Evolutionary conservation across 176 grass and related monocot species (phyloP), one percentile per base, ranked within the genome.

Genomic region (Rhynchospora breviuscula): DNA sequence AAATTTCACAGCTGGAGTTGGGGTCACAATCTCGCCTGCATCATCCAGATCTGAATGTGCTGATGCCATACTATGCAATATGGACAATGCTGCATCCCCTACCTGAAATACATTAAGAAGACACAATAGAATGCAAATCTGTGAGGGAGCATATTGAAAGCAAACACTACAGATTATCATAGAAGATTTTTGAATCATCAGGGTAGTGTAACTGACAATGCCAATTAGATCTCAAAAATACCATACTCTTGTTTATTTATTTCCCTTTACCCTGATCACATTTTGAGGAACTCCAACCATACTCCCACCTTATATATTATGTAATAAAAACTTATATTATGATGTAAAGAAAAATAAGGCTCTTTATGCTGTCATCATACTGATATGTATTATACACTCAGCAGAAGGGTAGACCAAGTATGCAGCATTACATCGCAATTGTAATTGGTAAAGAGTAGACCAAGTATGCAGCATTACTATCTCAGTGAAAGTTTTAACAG

Each of bases 31-130:
- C 84, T 99, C 93, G 19, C 96, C 96, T 21, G 96, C 93, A 75
- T 99, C 96, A 89, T 99, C 96, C 84, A 99, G 91, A 93, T 99
- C 96, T 86, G 96, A 95, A 87, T 90, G 93, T 67, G 96, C 96
- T 84, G 88, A 95, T 48, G 90, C 96, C 96, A 99, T 95, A 87
- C 86, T 91, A 57, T 93, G 96, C 79, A 95, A 84, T 91, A 95
- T 95, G 87, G 84, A 93, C 84, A 95, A 83, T 80, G 93, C 96
- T 59, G 91, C 65, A 3, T 95, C 96, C 54, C 93, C 96, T 78
- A 95, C 90, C 96, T 99, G 89, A 79, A 84, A 58, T 31, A 31
- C 35, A 60, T 17, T 68, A 68, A 15, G 80, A 35, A 89, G 15
- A 81, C 84, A 14, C 13, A 59, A 80, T 61, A 62, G 18, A 62